Evolutionary conservation across 2,329 filamentous ascomycete genomes (phyloP).

Genomic region (Microdochium paspali): DNA sequence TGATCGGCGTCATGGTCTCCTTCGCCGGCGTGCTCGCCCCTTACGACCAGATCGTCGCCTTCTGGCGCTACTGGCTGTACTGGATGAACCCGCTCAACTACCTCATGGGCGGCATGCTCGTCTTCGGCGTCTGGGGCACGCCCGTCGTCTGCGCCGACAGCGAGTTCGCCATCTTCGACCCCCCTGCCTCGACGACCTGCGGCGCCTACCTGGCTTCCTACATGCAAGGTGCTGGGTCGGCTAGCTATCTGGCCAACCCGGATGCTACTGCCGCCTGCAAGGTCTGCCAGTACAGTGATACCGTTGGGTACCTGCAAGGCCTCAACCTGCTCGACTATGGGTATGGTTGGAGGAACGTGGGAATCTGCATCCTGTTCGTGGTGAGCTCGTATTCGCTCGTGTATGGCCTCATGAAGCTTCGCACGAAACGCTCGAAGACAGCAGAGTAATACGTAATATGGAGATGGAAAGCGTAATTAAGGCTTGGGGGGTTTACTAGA

Average conservation of each 20-base stretch:
- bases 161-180: constrained; percentile 38
- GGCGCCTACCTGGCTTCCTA: constrained; percentile 49
- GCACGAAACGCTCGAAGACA: constrained; percentile 38
- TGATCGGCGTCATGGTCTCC: constrained; percentile 67
- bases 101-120: constrained; percentile 62
- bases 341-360: constrained; percentile 59
- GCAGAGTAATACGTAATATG: constrained; percentile 30
- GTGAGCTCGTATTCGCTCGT: constrained; percentile 41
- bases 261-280: constrained; percentile 49
- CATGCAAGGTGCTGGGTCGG: constrained; percentile 34
- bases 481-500: no score
- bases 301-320: constrained; percentile 47
- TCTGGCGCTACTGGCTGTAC: constrained; percentile 68
- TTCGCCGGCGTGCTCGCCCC: constrained; percentile 73
- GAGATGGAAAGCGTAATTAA: no score
- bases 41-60: constrained; percentile 53
- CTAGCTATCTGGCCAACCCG: constrained; percentile 56
- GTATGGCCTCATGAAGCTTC: constrained; percentile 35
- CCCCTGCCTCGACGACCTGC: constrained; percentile 57
- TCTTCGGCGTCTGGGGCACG: constrained; percentile 46
- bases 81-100: constrained; percentile 61
- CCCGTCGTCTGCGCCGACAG: constrained; percentile 34
- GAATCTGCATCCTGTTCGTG: constrained; percentile 46
- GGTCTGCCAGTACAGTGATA: constrained; percentile 57
- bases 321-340: constrained; percentile 44